Evolutionary conservation across 83 land plant species (phyloP), one percentile per base, ranked within the genome.

Genomic region (Picea engelmannii): DNA sequence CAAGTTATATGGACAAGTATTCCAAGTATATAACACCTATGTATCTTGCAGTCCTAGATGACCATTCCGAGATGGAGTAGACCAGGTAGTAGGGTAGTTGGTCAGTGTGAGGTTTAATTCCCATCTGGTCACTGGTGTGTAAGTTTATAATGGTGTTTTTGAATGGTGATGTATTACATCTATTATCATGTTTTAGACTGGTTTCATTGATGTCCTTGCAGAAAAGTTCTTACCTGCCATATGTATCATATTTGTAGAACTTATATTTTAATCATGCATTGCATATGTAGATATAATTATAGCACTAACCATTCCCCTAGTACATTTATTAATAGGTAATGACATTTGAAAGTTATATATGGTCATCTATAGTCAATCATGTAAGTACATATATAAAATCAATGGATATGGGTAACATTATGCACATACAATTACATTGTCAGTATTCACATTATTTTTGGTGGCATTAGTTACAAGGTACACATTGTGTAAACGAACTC

Each of bases 71-170:
- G 35, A 31, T 31, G 35, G 2, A 31, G 35, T 31, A 31, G 1
- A 2, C 35, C 35, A 31, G 0, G 2, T 31, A 31, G 1, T 1
- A 31, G 35, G 35, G 35, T 1, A 1, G 2, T 31, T 31, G 35
- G 35, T 31, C 2, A 31, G 35, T 31, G 35, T 31, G 35, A 31
- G 2, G 35, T 31, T 31, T 1, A 31, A 31, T 31, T 31, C 35
- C 35, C 35, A 31, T 31, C 35, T 1, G 2, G 0, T 31, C 35
- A 31, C 35, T 31, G 2, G 99, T 95, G 89, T 47, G 38, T 18
- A 38, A 71, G 18, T 38, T 31, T 18, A 69, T 44, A 44, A 42
- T 4, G 12, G 38, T 60, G 80, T 63, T 49, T 11, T 18, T 81
- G 44, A 17, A 38, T 17, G 21, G 18, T 66, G 35, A 6, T 42